phyloP scores from a whole-genome alignment of 495 filamentous ascomycete species.

The Tuber indicum region DNA sequence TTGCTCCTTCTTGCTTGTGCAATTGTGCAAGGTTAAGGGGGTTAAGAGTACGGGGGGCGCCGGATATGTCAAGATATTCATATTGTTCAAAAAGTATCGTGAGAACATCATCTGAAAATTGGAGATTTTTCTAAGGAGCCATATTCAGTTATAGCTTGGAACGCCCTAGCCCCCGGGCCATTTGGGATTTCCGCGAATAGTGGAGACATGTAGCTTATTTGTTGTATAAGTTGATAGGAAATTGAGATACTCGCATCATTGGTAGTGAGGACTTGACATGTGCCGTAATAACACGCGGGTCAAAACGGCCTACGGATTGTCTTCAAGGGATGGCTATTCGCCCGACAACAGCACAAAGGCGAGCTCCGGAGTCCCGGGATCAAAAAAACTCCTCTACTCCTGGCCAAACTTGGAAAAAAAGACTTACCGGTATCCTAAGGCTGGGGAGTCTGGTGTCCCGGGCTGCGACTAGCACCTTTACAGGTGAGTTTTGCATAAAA shows the following conservation, averaged over 20 bases:
- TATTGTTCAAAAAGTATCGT: too few species aligned
- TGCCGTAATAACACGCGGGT: neutral
- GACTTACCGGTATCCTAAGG: too few species aligned
- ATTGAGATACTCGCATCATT: neutral
- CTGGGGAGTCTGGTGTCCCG: neutral
- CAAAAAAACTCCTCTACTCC: neutral
- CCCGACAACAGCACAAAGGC: neutral
- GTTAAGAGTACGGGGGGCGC: too few species aligned
- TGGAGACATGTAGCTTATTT: neutral
- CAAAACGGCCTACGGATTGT: neutral
- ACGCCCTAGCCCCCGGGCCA: too few species aligned
- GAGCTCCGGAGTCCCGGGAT: neutral
- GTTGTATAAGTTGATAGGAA: neutral
- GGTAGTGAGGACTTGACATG: neutral
- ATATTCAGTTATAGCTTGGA: too few species aligned
- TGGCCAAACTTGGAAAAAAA: neutral
- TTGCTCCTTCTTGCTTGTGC: too few species aligned
- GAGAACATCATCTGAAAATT: neutral
- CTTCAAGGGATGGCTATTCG: neutral
- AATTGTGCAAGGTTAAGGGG: too few species aligned
- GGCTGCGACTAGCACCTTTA: neutral
- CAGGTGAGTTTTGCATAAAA: neutral
- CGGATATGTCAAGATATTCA: too few species aligned
- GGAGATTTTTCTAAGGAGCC: neutral
- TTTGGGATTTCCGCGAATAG: neutral